Evolutionary conservation across 2,329 filamentous ascomycete genomes (phyloP), one percentile per base, ranked within the genome.

Genomic region (Stachybotrys echinatus): DNA sequence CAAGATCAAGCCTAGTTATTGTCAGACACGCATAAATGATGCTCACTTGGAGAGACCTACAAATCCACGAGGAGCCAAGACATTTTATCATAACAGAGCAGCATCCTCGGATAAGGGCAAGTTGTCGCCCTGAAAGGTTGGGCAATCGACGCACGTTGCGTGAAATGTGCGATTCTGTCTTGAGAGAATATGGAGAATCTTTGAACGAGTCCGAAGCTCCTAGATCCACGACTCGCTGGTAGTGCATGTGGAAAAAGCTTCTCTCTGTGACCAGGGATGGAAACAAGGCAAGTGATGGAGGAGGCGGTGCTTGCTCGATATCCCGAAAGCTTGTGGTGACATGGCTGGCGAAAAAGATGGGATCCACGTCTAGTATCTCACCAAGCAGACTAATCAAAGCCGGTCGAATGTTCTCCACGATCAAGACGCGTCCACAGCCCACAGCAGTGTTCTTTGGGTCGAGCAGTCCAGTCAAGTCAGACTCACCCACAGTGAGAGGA

Each of bases 291-390:
- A 55, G 45, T n/a, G 52, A 54, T 12, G 55, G 56, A n/a, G 56
- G 55, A 6, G 53, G 46, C 6, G 52, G 47, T 14, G 49, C 49
- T 17, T 52, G 54, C 42, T 58, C 55, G 22, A 57, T 45, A 17
- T 58, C 49, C 21, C 50, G 23, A 22, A 57, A 51, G 34, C 55
- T 39, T 3, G 56, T 57, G n/a, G 20, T 48, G 18, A 57, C 23
- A 20, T 58, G 47, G 27, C 47, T 47, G 3, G 55, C 56, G 48
- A 58, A 58, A 47, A 57, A 58, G 8, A 57, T 23, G 1, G 56
- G 56, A 40, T 58, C 56, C 2, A 58, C 17, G 43, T 55, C 53
- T 12, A 57, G 49, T 8, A 18, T 23, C n/a, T 48, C 42, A 5
- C 55, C 50, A 4, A 55, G 42, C 19, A 54, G n/a, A 19, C 39